Percentiles rank a stretch among this genome's conserved stretches.
Evolutionary conservation across 1,139 yeast genomes (phyloP).

Genomic region (Saccharomyces hybrid): DNA sequence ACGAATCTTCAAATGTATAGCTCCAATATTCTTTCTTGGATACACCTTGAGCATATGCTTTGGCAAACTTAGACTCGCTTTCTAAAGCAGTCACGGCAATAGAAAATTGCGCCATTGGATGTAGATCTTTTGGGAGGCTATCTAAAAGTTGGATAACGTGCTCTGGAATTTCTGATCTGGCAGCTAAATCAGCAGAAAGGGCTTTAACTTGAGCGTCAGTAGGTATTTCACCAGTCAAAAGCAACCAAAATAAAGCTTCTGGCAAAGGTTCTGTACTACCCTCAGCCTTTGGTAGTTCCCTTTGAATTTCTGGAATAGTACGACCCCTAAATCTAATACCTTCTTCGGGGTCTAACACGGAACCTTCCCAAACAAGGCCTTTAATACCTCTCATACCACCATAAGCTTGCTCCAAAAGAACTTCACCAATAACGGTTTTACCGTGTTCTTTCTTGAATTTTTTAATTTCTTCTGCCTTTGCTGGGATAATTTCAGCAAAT

Average conservation of each 20-base stretch:
- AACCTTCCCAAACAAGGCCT: slow-evolving; percentile 98
- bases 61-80: slow-evolving; percentile 54
- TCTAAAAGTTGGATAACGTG: slow-evolving; percentile 48
- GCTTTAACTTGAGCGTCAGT: slow-evolving; percentile 46
- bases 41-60: slow-evolving; percentile 62
- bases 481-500: slow-evolving; percentile 88
- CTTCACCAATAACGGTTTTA: slow-evolving; percentile 86
- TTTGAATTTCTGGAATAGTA: slow-evolving; percentile 93
- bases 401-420: slow-evolving; percentile 90
- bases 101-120: slow-evolving; percentile 67
- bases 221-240: slow-evolving; percentile 57
- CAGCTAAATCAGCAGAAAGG: slow-evolving; percentile 49
- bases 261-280: slow-evolving; percentile 67
- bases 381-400: slow-evolving; percentile 99
- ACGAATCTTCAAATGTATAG: slow-evolving; percentile 56
- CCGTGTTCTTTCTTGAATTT: slow-evolving; percentile 85
- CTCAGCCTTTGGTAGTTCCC: slow-evolving; percentile 86
- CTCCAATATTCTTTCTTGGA: slow-evolving; percentile 63
- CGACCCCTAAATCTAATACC: slow-evolving; percentile 98
- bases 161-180: slow-evolving; percentile 49
- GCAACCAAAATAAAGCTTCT: slow-evolving; percentile 57
- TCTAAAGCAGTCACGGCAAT: slow-evolving; percentile 58
- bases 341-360: slow-evolving; percentile 94
- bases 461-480: slow-evolving; percentile 85
- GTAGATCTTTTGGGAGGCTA: slow-evolving; percentile 48